A percentile compares a stretch with the other conserved stretches of the same genome.
These are phyloP conservation scores for Kurtzmaniella fragi DNA, from an alignment of 805 yeast species.

Conservation along the genomic window DNA sequence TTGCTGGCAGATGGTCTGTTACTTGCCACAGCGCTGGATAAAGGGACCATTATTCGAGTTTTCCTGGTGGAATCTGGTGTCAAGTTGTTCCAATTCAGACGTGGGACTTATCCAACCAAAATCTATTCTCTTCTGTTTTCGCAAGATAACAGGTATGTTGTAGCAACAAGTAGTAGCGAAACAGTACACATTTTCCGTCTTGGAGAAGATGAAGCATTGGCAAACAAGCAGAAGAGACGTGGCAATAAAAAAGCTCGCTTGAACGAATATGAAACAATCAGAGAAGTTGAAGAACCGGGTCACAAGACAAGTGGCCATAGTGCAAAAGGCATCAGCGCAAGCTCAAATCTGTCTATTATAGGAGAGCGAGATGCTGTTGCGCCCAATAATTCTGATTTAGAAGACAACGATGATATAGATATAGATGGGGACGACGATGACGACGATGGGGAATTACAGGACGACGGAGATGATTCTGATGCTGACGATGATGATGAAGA, in stretches of 20 bases:
- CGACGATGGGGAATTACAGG: conserved; percentile 26
- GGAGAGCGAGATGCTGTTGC: background rate
- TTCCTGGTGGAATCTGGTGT: conserved; percentile 64
- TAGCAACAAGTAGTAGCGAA: conserved; percentile 85
- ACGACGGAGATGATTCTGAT: conserved; percentile 22
- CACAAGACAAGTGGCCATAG: background rate
- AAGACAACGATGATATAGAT: conserved; percentile 13
- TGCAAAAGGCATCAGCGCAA: background rate
- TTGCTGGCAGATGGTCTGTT: conserved; percentile 72
- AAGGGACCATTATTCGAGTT: conserved; percentile 86
- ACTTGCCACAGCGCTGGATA: conserved; percentile 83
- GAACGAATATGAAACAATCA: conserved; percentile 20
- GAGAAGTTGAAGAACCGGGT: conserved; percentile 18
- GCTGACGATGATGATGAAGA: conserved; percentile 19
- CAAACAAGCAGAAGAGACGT: conserved; percentile 29
- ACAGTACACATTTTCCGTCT: conserved; percentile 89
- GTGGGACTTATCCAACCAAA: conserved; percentile 82
- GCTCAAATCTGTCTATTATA: background rate
- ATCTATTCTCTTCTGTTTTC: conserved; percentile 77
- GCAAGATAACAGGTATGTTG: conserved; percentile 58
- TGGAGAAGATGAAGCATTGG: conserved; percentile 45
- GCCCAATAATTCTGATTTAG: background rate
- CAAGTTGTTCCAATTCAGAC: conserved; percentile 65
- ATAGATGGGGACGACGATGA: conserved; percentile 15
- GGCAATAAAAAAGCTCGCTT: conserved; percentile 7